Base-by-base conservation (phyloP, 164 flowering plant species). In the Magnolia kwangsiensis region DNA sequence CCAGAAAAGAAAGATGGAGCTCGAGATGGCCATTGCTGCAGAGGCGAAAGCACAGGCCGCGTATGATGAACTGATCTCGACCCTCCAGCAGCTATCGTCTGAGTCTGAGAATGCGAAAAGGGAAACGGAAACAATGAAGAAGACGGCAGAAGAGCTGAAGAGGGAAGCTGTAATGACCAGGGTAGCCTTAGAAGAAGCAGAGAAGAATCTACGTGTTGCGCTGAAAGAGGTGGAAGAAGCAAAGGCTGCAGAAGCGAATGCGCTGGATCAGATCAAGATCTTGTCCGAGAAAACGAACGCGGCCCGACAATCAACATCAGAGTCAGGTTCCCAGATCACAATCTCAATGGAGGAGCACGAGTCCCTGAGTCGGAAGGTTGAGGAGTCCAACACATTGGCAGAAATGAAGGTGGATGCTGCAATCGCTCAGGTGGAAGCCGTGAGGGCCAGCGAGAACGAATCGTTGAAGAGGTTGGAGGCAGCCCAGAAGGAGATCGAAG, bases 331-430 rank as follows among this genome's bases (percentile, higher is more conserved):
- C 50, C 82, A 88, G 24, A 91, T 96, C 64, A 89, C 88, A 10
- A 80, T 96, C 23, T 96, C 99, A 9, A 81, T 74, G 68, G 96
- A 94, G 29, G 98, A 94, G 76, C 90, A 82, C 74, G 90, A 94
- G 65, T 81, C 94, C 73, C 81, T 96, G 80, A 90, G 90, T 73
- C 79, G 90, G 20, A 93, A 92, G 77, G 94, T 86, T 18, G 92
- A 85, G 77, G 98, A 92, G 79, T 92, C 93, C 5, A 92, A 89
- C 31, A 79, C 69, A 72, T 76, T 95, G 64, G 88, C 96, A 14
- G 93, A 89, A 76, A 88, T 95, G 97, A 95, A 89, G 82, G 93
- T 95, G 74, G 95, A 86, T 67, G 98, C 99, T 79, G 99, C 97
- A 61, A 70, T 85, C 81, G 99, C 98, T 61, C 96, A 92, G 79